Evolutionary conservation across 2,329 filamentous ascomycete species (phyloP).

Genomic region (Aspergillus intermedius): DNA sequence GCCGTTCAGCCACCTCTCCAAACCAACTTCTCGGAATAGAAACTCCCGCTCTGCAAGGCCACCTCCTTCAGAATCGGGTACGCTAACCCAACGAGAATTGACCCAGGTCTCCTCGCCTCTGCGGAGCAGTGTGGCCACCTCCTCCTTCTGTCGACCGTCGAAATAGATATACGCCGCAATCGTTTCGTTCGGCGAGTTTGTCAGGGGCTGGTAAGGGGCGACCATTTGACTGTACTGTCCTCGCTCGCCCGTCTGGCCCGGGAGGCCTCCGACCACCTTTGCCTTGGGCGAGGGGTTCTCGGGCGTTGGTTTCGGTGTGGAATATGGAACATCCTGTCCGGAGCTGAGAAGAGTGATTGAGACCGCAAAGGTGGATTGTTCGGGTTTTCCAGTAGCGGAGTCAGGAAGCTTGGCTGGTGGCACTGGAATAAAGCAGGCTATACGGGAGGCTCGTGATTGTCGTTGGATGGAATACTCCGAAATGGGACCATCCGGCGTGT

Average conservation of each 20-base stretch:
- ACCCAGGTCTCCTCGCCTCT: conserved; percentile 98
- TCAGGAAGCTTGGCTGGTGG: conserved; percentile 74
- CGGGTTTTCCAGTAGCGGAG: conserved; percentile 65
- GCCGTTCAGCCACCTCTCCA: conserved; percentile 94
- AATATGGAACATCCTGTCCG: conserved; percentile 84
- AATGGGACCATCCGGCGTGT: conserved; percentile 71
- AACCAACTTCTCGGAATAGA: conserved; percentile 88
- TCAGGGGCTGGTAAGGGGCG: conserved; percentile 84
- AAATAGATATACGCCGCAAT: conserved; percentile 99
- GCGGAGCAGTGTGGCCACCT: conserved; percentile 86
- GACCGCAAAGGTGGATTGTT: conserved; percentile 94
- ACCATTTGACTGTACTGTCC: conserved; percentile 54
- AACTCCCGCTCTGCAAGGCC: conserved; percentile 95
- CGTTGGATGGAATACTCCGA: conserved; percentile 92
- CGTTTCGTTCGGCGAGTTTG: conserved; percentile 88
- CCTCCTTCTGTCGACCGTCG: conserved; percentile 88
- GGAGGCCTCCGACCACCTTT: conserved; percentile 69
- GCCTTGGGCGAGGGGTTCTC: conserved; percentile 74
- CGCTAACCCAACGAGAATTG: conserved; percentile 94
- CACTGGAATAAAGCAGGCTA: conserved; percentile 95
- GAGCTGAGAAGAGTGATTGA: conserved; percentile 93
- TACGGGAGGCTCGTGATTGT: conserved; percentile 81
- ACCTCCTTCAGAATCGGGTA: conserved; percentile 83
- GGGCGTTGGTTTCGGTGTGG: conserved; percentile 70
- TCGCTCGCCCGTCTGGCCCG: conserved; percentile 47